Percentiles rank a stretch among this genome's conserved stretches.
phyloP scores from a whole-genome alignment of 2,329 filamentous ascomycete species.

The Cryoendolithus antarcticus region DNA sequence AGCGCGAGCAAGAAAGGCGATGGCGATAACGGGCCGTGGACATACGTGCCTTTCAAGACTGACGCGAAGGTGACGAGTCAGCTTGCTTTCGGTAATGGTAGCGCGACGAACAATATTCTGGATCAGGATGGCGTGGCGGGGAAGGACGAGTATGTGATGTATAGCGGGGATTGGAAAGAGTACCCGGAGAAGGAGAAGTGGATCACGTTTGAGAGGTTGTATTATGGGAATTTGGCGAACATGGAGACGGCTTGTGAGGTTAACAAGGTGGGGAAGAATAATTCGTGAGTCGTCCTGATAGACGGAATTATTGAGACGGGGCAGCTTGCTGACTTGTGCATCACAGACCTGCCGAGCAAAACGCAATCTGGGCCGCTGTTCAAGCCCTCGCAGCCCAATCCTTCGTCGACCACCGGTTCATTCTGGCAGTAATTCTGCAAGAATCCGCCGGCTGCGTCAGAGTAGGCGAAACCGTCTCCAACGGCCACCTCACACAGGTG shows the following conservation, averaged over 20 bases:
- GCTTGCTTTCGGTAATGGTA: conserved; percentile 16
- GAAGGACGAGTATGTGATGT: conserved; percentile 19
- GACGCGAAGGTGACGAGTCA: conserved; percentile 17
- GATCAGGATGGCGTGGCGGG: conserved; percentile 14
- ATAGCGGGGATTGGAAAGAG: conserved; percentile 14
- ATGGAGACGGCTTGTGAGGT: conserved; percentile 23
- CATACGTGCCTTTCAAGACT: conserved; percentile 1
- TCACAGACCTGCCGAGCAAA: conserved; percentile 23
- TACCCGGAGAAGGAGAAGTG: conserved; percentile 11
- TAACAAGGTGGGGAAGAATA: conserved; percentile 19
- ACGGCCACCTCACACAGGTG: conserved; percentile 17
- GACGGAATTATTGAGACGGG: too few species aligned
- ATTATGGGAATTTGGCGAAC: conserved; percentile 20
- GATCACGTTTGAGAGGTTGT: conserved; percentile 22
- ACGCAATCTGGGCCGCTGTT: conserved; percentile 27
- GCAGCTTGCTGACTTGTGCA: not conserved
- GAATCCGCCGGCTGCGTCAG: conserved; percentile 35
- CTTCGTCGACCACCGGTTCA: conserved; percentile 28
- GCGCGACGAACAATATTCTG: conserved; percentile 13
- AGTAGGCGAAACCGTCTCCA: conserved; percentile 27
- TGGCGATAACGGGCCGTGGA: not conserved
- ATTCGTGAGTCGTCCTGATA: conserved; percentile 5
- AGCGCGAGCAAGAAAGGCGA: not conserved
- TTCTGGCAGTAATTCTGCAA: conserved; percentile 33
- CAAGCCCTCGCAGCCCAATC: conserved; percentile 20